Conservation (phyloP, 768 basidiomycete genomes). For the Boletus coccyginus region DNA sequence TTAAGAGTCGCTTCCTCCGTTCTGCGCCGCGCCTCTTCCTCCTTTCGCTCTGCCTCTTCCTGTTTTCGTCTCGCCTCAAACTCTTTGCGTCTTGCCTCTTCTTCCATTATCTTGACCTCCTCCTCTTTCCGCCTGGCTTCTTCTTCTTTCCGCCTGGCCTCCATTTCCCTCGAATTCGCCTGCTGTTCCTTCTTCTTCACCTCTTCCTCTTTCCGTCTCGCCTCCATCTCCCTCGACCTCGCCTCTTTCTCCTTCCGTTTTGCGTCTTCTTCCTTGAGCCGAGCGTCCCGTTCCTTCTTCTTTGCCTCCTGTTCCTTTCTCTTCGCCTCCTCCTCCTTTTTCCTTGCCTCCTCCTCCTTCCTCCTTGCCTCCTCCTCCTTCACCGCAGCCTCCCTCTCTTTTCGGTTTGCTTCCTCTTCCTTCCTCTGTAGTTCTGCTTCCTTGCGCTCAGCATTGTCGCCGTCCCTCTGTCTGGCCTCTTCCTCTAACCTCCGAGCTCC, state of each 20-base stretch:
- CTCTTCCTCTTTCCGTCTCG: constrained; percentile 22
- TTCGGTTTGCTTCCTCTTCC: constrained; percentile 32
- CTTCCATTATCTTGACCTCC: constrained; percentile 25
- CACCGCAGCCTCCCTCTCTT: constrained; percentile 22
- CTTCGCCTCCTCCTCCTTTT: constrained; percentile 30
- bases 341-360: constrained; percentile 29
- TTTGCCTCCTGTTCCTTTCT: constrained; percentile 25
- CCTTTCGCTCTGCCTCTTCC: constrained; percentile 28
- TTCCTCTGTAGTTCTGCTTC: constrained; percentile 30
- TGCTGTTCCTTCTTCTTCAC: constrained; percentile 25
- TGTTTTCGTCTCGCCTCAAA: constrained; percentile 32
- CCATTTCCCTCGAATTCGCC: constrained; percentile 27
- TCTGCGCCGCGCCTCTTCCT: constrained; percentile 28
- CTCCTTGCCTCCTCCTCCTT: constrained; percentile 27
- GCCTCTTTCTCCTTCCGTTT: constrained; percentile 31
- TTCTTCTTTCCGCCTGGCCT: constrained; percentile 30
- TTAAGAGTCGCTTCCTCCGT: constrained; percentile 25
- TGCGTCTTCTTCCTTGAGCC: constrained; percentile 23
- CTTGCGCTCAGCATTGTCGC: constrained; percentile 25
- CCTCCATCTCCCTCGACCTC: constrained; percentile 16
- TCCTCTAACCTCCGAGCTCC: constrained; percentile 23
- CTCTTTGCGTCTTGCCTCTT: constrained; percentile 28
- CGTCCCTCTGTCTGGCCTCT: constrained; percentile 24
- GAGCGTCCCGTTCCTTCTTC: constrained; percentile 20
- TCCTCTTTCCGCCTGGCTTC: constrained; percentile 23